Conservation (phyloP, 2,329 filamentous ascomycete genomes). For the Drechslerella stenobrocha region DNA sequence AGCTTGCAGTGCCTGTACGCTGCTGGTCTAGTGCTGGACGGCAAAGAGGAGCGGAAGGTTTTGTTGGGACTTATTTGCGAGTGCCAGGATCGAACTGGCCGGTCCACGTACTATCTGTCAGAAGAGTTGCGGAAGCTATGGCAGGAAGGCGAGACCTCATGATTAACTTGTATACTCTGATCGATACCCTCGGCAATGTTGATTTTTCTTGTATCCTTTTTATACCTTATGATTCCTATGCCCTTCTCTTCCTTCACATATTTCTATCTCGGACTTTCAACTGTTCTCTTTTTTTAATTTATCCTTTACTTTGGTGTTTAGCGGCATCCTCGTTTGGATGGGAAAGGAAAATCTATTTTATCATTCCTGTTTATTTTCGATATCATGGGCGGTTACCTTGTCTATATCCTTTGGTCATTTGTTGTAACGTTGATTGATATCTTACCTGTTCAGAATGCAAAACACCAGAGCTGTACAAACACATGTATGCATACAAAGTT, state of each 20-base stretch:
- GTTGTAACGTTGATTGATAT: not conserved
- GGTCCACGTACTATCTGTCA: constrained; percentile 39
- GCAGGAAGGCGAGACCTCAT: constrained; percentile 32
- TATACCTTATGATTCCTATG: not conserved
- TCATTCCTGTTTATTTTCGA: not conserved
- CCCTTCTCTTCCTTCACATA: constrained; percentile 8
- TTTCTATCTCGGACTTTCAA: too few species aligned
- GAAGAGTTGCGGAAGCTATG: constrained; percentile 45
- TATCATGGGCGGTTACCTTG: constrained; percentile 29
- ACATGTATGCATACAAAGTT: constrained; percentile 8
- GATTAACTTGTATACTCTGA: constrained; percentile 4
- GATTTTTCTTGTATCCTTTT: constrained; percentile 11
- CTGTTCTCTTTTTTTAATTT: not conserved
- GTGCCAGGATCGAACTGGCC: constrained; percentile 36
- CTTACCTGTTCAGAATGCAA: not conserved
- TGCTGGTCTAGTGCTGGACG: constrained; percentile 39
- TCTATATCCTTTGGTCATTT: not conserved
- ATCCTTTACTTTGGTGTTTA: constrained; percentile 10
- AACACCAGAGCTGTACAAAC: constrained; percentile 19
- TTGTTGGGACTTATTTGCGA: constrained; percentile 31
- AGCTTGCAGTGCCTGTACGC: constrained; percentile 45
- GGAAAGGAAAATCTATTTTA: constrained; percentile 11
- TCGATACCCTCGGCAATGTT: too few species aligned
- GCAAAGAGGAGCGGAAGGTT: constrained; percentile 45
- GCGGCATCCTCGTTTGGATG: constrained; percentile 9